A percentile compares a stretch with the other conserved stretches of the same genome.
phyloP scores from a whole-genome alignment of 352 stramenopile genomes.

The Globisporangium perplexum region DNA sequence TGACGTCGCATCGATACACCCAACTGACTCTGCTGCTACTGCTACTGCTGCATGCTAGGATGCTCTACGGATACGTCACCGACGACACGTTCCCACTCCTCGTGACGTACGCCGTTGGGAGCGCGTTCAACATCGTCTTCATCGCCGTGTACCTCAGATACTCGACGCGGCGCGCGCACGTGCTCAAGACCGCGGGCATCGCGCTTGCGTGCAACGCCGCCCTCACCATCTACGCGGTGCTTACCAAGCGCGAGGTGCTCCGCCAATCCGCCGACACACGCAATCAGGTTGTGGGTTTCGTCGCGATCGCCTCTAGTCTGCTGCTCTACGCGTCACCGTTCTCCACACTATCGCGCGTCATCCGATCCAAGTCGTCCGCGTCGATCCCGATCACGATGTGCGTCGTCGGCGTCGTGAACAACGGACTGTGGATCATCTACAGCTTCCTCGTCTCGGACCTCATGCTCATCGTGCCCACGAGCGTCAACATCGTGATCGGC shows the following conservation, averaged over 20 bases:
- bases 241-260: conserved; percentile 25
- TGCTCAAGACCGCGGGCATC: conserved; percentile 25
- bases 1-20: background rate
- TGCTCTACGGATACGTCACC: conserved; percentile 55
- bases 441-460: conserved; percentile 39
- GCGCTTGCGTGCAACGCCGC: conserved; percentile 35
- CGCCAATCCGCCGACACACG: conserved; percentile 23
- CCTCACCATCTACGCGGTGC: conserved; percentile 42
- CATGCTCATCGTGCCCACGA: conserved; percentile 50
- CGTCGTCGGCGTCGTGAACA: conserved; percentile 57
- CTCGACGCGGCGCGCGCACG: conserved; percentile 24
- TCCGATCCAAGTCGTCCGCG: conserved; percentile 42
- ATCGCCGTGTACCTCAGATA: conserved; percentile 42
- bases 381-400: conserved; percentile 67
- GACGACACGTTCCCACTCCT: conserved; percentile 40
- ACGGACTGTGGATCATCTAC: conserved; percentile 71
- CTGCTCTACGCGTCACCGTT: conserved; percentile 64
- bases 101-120: conserved; percentile 43
- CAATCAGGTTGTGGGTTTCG: conserved; percentile 28
- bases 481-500: conserved; percentile 42
- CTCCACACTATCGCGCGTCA: conserved; percentile 41
- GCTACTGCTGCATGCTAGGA: too few species aligned
- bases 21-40: background rate
- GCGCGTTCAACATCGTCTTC: conserved; percentile 39
- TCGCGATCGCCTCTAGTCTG: conserved; percentile 50